phyloP scores from a whole-genome alignment of 179 eudicot species.

The Actinidia polygama region DNA sequence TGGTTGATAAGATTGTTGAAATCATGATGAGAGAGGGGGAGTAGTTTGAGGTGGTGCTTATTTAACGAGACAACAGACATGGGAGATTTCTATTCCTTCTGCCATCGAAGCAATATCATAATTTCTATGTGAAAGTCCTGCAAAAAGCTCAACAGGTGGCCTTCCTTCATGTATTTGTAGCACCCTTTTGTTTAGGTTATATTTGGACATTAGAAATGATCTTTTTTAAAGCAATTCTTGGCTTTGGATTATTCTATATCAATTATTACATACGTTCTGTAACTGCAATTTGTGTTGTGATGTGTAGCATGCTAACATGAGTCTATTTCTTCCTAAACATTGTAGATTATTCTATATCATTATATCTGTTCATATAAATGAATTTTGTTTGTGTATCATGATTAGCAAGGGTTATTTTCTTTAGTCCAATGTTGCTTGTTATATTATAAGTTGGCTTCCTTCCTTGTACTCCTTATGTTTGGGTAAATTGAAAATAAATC shows the following conservation, averaged over 20 bases:
- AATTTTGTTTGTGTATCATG: background rate
- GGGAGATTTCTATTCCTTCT: constrained; percentile 84
- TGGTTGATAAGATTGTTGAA: constrained; percentile 81
- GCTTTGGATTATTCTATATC: background rate
- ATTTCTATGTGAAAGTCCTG: constrained; percentile 69
- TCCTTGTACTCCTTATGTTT: background rate
- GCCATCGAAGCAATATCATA: constrained; percentile 73
- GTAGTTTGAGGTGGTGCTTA: constrained; percentile 82
- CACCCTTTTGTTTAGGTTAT: background rate
- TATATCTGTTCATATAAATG: background rate
- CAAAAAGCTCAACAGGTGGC: constrained; percentile 82
- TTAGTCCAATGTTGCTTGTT: background rate
- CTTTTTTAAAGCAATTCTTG: background rate
- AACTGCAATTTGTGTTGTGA: background rate
- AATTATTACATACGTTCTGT: background rate
- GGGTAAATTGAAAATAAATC: background rate
- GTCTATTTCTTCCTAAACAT: background rate
- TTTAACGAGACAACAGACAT: constrained; percentile 77
- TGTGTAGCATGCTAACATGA: background rate
- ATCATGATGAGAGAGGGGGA: constrained; percentile 78
- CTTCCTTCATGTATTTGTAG: constrained; percentile 18
- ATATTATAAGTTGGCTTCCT: background rate
- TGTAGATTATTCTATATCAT: background rate
- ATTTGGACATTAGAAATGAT: constrained; percentile 8
- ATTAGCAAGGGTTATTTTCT: background rate